Percentiles rank a stretch among this genome's conserved stretches.
Evolutionary conservation across 164 flowering plant genomes (phyloP).

Genomic region (Vitis labrusca): DNA sequence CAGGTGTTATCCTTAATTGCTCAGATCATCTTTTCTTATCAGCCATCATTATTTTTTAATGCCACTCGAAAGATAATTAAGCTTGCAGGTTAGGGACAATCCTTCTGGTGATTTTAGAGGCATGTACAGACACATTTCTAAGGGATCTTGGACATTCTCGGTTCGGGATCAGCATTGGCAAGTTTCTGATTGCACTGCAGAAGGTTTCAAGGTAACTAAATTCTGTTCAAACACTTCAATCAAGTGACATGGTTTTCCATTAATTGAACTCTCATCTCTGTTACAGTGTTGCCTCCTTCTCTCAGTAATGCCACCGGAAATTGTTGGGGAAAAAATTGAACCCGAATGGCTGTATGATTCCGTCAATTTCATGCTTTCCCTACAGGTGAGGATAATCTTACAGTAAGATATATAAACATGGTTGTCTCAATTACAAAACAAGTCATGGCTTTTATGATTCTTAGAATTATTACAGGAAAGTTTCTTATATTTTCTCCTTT

Average conservation of each 20-base stretch:
- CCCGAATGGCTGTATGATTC: conserved; percentile 39
- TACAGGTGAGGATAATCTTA: conserved; percentile 34
- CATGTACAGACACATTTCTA: no score
- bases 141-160: no score
- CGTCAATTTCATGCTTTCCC: conserved; percentile 45
- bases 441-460: not conserved
- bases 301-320: conserved; percentile 47
- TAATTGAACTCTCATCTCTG: no score
- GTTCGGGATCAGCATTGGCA: conserved; percentile 33
- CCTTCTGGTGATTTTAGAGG: no score
- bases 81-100: conserved; percentile 46
- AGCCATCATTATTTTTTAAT: no score
- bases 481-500: no score
- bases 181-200: conserved; percentile 65
- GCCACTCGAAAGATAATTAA: conserved; percentile 1
- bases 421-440: no score
- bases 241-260: not conserved
- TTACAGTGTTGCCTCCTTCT: conserved; percentile 48
- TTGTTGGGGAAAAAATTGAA: conserved; percentile 50
- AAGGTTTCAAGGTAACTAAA: conserved; percentile 50
- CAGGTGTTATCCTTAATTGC: conserved; percentile 22
- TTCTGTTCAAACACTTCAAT: not conserved
- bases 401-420: no score
- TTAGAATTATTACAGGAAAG: no score
- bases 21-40: not conserved